These are phyloP conservation scores for Exophiala mesophila DNA, from an alignment of 2,329 filamentous ascomycete species.

Conservation along the genomic window DNA sequence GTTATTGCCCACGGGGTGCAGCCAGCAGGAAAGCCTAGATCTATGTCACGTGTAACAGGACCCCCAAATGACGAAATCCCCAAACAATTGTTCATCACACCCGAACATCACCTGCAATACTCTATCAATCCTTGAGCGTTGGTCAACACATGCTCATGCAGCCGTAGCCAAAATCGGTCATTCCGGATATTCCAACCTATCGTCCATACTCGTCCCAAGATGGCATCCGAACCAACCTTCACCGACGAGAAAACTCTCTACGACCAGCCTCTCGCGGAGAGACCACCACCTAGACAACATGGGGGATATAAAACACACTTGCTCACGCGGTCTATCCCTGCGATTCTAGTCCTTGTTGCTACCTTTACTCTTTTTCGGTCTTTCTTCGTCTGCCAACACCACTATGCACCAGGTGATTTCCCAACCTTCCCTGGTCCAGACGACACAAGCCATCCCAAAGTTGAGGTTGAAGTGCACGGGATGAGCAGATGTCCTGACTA, in stretches of 20 bases:
- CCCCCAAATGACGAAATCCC: too few species aligned
- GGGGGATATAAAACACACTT: constrained; percentile 1
- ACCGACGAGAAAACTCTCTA: constrained; percentile 8
- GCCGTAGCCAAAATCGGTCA: too few species aligned
- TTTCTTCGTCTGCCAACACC: constrained; percentile 20
- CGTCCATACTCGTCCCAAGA: too few species aligned
- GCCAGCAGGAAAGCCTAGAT: too few species aligned
- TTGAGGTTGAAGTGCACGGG: constrained; percentile 88
- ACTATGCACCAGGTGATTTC: constrained; percentile 12
- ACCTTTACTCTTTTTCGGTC: constrained; percentile 18
- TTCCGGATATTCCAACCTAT: too few species aligned
- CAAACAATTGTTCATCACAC: too few species aligned
- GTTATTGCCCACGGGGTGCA: too few species aligned
- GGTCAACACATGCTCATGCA: too few species aligned
- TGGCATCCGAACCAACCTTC: too few species aligned
- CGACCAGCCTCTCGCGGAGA: background rate
- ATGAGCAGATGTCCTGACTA: constrained; percentile 98
- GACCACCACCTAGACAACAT: background rate
- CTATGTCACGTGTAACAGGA: too few species aligned
- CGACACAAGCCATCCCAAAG: constrained; percentile 31
- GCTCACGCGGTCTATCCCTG: constrained; percentile 16
- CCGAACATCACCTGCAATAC: too few species aligned
- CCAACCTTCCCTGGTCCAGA: background rate
- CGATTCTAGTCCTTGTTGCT: constrained; percentile 17
- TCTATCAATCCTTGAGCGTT: too few species aligned